phyloP scores from a whole-genome alignment of 176 grass and related monocot species.

The barley (Hordeum vulgare) region MorexV3_pseudomolecules_assembly NC_058519.1:617792521-617793020 shows the following conservation, averaged over 20 bases:
- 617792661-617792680: constrained; percentile 10
- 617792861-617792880: constrained; percentile 18
- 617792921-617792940: constrained; percentile 24
- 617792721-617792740: background rate
- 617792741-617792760: constrained; percentile 10
- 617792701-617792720: background rate
- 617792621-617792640: background rate
- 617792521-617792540: background rate
- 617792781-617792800: constrained; percentile 23
- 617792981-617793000: constrained; percentile 55
- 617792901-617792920: constrained; percentile 30
- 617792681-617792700: background rate
- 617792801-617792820: constrained; percentile 27
- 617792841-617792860: constrained; percentile 39
- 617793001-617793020: constrained; percentile 71
- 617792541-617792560: constrained; percentile 26
- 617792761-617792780: constrained; percentile 10
- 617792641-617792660: constrained; percentile 32
- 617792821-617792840: constrained; percentile 30
- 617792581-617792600: constrained; percentile 35
- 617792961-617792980: constrained; percentile 60
- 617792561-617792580: constrained; percentile 20
- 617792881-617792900: background rate
- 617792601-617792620: background rate
- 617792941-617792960: constrained; percentile 52